Base-by-base conservation (phyloP, 768 basidiomycete genomes). In the Termitomyces sp. region DNA sequence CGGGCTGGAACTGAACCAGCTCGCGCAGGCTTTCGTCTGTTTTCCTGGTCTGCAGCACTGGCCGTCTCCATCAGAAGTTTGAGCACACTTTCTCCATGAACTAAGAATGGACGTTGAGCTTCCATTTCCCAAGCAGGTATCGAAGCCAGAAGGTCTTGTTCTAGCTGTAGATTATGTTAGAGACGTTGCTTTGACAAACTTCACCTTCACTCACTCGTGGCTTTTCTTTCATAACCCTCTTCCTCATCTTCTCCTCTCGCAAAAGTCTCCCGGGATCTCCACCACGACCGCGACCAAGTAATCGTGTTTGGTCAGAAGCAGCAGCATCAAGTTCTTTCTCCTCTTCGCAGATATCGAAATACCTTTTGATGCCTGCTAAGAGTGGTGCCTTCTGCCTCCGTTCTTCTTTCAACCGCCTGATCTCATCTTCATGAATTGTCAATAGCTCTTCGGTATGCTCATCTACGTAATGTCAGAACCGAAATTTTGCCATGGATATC, bases 221-320 rank as follows among this genome's bases (percentile, higher is more conserved):
- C 68, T 97, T 98, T 75, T 96, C 89, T 69, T 92, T 91, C 58
- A 80, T 81, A 15, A 99, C 94, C 31, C 95, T 80, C 71, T 98
- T 98, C 55, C 96, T 81, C 88, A 96, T 93, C 80, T 97, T 97
- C 77, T 98, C 96, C 72, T 99, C 96, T 59, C 93, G 82, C 54
- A 98, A 74, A 37, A 99, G 73, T 20, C 93, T 78, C 6, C 93
- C 93, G 6, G 93, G 89, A 76, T 94, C 90, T 57, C 93, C 80
- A 31, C 91, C 92, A 67, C 93, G 80, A 30, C 91, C 92, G 66
- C 91, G 81, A 16, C 92, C 92, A 4, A 91, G 81, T 8, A 96
- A 76, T 41, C 94, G 83, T 16, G 82, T 84, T 66, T 94, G 92
- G 67, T 96, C 94, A 36, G 83, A 79, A 2, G 91, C 90, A 4